A percentile compares a stretch with the other conserved stretches of the same genome.
Evolutionary conservation across 306 rosid genomes (phyloP).

Genomic region (Begonia peltatifolia): DNA sequence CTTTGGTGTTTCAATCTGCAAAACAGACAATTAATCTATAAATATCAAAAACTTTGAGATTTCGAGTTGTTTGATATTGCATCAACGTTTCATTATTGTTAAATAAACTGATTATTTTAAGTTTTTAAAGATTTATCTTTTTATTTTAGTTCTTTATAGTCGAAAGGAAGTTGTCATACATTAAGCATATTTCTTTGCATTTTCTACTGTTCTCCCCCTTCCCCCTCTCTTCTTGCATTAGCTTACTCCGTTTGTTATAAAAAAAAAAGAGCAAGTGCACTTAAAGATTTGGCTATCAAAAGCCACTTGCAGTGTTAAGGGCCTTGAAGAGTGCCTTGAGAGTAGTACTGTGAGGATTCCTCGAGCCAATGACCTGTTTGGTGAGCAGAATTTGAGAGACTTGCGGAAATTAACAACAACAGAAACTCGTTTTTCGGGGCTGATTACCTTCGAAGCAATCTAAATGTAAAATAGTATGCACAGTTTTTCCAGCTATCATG

Average conservation of each 20-base stretch:
- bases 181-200: no score
- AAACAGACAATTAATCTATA: constrained; percentile 1
- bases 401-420: constrained; percentile 13
- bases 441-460: constrained; percentile 67
- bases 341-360: constrained; percentile 82
- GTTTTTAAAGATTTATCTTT: neutral
- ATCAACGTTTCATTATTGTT: no score
- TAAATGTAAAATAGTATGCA: constrained; percentile 58
- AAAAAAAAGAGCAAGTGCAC: no score
- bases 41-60: no score
- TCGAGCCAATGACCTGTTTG: constrained; percentile 68
- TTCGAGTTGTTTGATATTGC: no score
- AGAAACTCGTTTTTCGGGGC: no score
- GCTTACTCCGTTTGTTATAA: no score
- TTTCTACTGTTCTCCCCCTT: no score
- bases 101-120: no score
- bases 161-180: no score
- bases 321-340: constrained; percentile 85
- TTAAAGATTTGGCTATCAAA: no score
- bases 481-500: constrained; percentile 77
- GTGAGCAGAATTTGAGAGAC: constrained; percentile 49
- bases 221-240: no score
- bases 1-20: constrained; percentile 80
- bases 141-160: neutral
- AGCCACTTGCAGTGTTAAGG: constrained; percentile 56